Percentiles rank a stretch among this genome's conserved stretches.
Evolutionary conservation across 75 land plant species (phyloP).

Genomic region (Cryptomeria japonica): DNA sequence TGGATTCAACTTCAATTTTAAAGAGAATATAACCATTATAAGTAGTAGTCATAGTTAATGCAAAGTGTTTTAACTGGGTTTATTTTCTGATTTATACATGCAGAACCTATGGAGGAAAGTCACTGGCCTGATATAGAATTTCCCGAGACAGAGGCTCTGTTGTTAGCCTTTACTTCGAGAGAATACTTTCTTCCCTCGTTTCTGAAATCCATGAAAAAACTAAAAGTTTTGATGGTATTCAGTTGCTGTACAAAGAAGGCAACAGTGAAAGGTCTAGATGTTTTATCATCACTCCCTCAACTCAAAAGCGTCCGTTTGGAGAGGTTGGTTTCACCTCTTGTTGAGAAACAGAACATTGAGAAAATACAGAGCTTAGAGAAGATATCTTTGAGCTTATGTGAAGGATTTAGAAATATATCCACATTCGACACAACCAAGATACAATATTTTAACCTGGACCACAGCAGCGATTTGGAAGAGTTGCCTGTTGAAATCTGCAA

Average conservation of each 20-base stretch:
- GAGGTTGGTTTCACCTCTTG: slow-evolving; percentile 1
- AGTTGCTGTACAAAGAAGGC: slow-evolving; percentile 31
- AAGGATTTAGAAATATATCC: not conserved
- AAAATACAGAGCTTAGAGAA: slow-evolving; percentile 24
- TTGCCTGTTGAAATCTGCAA: slow-evolving; percentile 38
- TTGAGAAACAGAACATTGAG: not conserved
- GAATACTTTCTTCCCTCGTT: slow-evolving; percentile 56
- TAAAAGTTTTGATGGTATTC: slow-evolving; percentile 38
- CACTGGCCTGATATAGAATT: slow-evolving; percentile 46
- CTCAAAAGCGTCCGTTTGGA: too few relatives aligned
- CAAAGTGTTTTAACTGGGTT: not conserved
- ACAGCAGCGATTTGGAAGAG: slow-evolving; percentile 33
- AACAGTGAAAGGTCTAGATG: slow-evolving; percentile 17
- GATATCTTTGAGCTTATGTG: slow-evolving; percentile 44
- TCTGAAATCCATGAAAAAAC: slow-evolving; percentile 42
- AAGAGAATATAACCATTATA: too few relatives aligned
- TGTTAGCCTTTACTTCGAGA: slow-evolving; percentile 28
- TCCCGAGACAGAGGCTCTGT: slow-evolving; percentile 23
- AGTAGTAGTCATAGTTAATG: not conserved
- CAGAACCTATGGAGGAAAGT: slow-evolving; percentile 51
- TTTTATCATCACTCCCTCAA: too few relatives aligned
- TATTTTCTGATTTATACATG: not conserved
- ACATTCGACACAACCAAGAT: slow-evolving; percentile 21
- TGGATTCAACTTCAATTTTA: too few relatives aligned
- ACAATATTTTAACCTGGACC: slow-evolving; percentile 48